Conservation (phyloP, 176 grass and related monocot genomes). For the Zoysia pacifica region DNA sequence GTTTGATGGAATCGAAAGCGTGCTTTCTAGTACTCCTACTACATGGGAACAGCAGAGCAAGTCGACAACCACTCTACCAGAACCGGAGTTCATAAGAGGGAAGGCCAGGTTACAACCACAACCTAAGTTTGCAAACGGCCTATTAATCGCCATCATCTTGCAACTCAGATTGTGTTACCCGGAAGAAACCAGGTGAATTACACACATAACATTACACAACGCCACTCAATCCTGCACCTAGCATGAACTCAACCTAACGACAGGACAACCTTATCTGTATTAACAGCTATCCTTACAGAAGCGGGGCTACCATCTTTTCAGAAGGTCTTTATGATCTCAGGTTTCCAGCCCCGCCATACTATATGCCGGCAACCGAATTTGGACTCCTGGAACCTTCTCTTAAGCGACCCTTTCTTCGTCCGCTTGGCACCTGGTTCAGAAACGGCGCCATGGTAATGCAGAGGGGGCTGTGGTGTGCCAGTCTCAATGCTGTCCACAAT, state of each 20-base stretch:
- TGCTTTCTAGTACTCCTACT: neutral
- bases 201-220: constrained; percentile 14
- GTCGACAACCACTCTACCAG: neutral
- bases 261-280: constrained; percentile 32
- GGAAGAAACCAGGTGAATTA: constrained; percentile 15
- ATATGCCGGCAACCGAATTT: constrained; percentile 44
- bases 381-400: constrained; percentile 54
- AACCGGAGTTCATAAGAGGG: neutral
- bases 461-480: constrained; percentile 58
- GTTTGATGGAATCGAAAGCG: constrained; percentile 34
- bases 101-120: neutral
- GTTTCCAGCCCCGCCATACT: constrained; percentile 68
- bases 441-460: constrained; percentile 38
- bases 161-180: constrained; percentile 1
- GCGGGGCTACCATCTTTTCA: constrained; percentile 25
- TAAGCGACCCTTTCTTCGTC: constrained; percentile 55
- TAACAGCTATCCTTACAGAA: constrained; percentile 52
- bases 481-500: constrained; percentile 52
- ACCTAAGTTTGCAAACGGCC: neutral
- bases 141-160: constrained; percentile 22
- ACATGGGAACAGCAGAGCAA: constrained; percentile 7
- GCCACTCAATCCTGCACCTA: neutral
- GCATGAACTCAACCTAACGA: constrained; percentile 1
- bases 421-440: constrained; percentile 27
- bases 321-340: constrained; percentile 56